A percentile compares a stretch with the other conserved stretches of the same genome.
Conservation (phyloP, 2,329 filamentous ascomycete genomes). For the Diaporthe batatas region DNA sequence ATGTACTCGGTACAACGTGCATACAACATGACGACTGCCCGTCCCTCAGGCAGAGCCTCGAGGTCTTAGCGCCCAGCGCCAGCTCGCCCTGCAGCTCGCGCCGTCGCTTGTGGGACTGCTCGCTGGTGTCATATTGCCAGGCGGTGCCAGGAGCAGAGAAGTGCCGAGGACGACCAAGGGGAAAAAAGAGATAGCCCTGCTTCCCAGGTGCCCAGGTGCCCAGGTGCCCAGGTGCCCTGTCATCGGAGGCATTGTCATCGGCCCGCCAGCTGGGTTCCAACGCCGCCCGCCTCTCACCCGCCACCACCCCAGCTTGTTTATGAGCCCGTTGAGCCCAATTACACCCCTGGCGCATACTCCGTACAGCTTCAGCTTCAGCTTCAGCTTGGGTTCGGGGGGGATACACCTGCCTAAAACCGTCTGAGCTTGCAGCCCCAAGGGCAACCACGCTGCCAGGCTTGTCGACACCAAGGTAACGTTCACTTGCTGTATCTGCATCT, state of each 20-base stretch:
- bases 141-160: background rate
- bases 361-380: slow-evolving; percentile 5
- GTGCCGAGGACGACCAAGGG: background rate
- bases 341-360: background rate
- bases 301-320: background rate
- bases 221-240: background rate
- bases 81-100: background rate
- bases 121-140: background rate
- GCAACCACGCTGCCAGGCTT: background rate
- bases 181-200: background rate
- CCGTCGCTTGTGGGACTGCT: background rate
- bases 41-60: background rate
- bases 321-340: background rate
- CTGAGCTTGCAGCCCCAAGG: background rate
- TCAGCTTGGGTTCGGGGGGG: slow-evolving; percentile 1
- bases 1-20: background rate
- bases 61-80: background rate
- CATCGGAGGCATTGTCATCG: slow-evolving; percentile 21
- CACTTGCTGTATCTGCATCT: background rate
- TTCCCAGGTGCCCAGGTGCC: no score
- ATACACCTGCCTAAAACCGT: background rate
- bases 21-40: background rate
- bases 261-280: slow-evolving; percentile 32
- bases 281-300: background rate
- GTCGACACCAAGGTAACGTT: slow-evolving; percentile 10